Evolutionary conservation across 495 filamentous ascomycete genomes (phyloP).

Genomic region (Cercophora sp.): DNA sequence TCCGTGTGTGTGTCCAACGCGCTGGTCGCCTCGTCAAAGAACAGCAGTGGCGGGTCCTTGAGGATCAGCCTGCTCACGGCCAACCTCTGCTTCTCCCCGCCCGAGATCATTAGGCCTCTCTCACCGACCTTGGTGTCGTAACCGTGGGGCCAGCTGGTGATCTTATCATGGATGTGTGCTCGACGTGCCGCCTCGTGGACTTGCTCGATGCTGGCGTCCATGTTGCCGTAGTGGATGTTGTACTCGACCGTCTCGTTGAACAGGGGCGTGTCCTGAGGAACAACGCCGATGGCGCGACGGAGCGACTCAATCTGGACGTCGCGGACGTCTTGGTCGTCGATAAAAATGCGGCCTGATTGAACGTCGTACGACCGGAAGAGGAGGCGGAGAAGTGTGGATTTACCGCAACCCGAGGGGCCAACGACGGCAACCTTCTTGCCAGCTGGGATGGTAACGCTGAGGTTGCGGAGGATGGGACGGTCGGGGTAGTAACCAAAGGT

Average conservation of each 20-base stretch:
- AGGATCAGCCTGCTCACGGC: slow-evolving; percentile 82
- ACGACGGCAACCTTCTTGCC: slow-evolving; percentile 95
- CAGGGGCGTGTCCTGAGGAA: slow-evolving; percentile 93
- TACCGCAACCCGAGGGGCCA: slow-evolving; percentile 91
- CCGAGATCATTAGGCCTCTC: slow-evolving; percentile 96
- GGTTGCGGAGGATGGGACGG: slow-evolving; percentile 79
- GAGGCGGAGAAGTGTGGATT: slow-evolving; percentile 85
- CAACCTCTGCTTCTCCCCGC: slow-evolving; percentile 92
- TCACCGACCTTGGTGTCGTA: slow-evolving; percentile 94
- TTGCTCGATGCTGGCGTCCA: slow-evolving; percentile 69
- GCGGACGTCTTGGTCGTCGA: slow-evolving; percentile 91
- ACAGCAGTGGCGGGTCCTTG: slow-evolving; percentile 88
- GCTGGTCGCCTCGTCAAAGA: slow-evolving; percentile 97
- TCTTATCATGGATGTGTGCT: slow-evolving; percentile 80
- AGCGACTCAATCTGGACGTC: slow-evolving; percentile 78
- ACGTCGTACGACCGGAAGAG: slow-evolving; percentile 95
- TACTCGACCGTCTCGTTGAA: slow-evolving; percentile 95
- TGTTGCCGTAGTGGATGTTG: slow-evolving; percentile 92
- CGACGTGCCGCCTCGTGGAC: slow-evolving; percentile 72
- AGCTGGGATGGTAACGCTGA: slow-evolving; percentile 84
- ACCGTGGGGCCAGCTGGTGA: slow-evolving; percentile 72
- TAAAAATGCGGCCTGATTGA: slow-evolving; percentile 78
- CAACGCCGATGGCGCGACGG: slow-evolving; percentile 83
- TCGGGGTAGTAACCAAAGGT: slow-evolving; percentile 88
- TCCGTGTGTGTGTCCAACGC: slow-evolving; percentile 96